Conservation (phyloP, 2,329 filamentous ascomycete genomes). For the Hypoxylon sp. region DNA sequence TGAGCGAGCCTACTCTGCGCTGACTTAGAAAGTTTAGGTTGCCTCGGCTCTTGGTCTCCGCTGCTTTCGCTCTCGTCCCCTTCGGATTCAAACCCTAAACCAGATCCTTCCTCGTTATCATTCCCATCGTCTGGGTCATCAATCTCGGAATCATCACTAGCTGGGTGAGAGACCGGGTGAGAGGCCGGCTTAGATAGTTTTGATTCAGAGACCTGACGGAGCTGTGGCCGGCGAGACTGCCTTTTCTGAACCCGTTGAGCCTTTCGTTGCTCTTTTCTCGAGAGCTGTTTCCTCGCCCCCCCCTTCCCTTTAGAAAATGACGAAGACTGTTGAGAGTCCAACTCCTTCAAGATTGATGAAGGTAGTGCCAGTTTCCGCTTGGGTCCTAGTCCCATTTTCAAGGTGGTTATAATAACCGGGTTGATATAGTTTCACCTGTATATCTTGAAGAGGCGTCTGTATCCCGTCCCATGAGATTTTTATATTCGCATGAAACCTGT, state of each 20-base stretch:
- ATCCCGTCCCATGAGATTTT: background rate
- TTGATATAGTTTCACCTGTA: background rate
- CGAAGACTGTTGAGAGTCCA: slow-evolving; percentile 55
- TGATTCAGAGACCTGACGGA: slow-evolving; percentile 39
- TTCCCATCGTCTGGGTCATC: slow-evolving; percentile 48
- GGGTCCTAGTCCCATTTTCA: slow-evolving; percentile 51
- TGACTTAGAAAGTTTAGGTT: slow-evolving; percentile 51
- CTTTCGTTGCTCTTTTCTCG: slow-evolving; percentile 55
- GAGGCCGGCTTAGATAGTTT: slow-evolving; percentile 27
- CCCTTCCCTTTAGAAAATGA: slow-evolving; percentile 36
- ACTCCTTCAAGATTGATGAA: slow-evolving; percentile 60
- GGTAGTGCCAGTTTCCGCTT: slow-evolving; percentile 61
- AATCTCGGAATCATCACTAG: slow-evolving; percentile 20
- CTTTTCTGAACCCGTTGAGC: slow-evolving; percentile 53
- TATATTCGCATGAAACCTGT: background rate
- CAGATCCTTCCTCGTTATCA: slow-evolving; percentile 45
- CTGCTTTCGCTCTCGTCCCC: slow-evolving; percentile 53
- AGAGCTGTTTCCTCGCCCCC: slow-evolving; percentile 44
- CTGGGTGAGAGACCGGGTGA: slow-evolving; percentile 5
- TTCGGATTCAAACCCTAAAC: slow-evolving; percentile 50
- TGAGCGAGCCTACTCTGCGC: slow-evolving; percentile 77
- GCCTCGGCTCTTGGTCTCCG: slow-evolving; percentile 28
- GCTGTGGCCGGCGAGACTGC: slow-evolving; percentile 49
- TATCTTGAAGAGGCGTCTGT: background rate
- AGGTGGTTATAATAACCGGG: background rate